Evolutionary conservation across 257 asterid species (phyloP), one percentile per base, ranked within the genome.

Genomic region (Dorcoceras hygrometricum): DNA sequence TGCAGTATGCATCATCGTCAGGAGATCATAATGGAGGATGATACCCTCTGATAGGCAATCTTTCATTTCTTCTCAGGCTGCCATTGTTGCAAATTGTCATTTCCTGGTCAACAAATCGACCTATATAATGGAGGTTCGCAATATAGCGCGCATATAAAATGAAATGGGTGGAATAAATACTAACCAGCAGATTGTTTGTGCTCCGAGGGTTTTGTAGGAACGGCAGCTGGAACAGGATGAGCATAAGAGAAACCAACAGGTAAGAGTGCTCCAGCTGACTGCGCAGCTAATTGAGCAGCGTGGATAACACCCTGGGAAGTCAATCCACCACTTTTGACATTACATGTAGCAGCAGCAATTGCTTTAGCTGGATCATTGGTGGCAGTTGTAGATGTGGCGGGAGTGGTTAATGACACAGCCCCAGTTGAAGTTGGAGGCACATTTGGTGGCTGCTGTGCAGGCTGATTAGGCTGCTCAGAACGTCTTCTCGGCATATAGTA

Each of bases 21-120:
- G 18, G 50, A 39, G 50, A 10, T 39, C 18, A 39, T 12, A 4
- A 1, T 46, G 53, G 53, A 46, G 53, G 53, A 14, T 46, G n/a
- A n/a, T n/a, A 46, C 53, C 16, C 5, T 20, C 16, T 46, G 53
- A 27, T 19, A 11, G 72, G 67, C n/a, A n/a, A 61, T 43, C 23
- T 74, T 43, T 87, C 94, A 88, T 77, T 88, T 88, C 90, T 93
- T 90, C 86, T 93, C 96, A 83, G 91, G 90, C 95, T 90, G 94
- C 97, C 99, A 85, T 68, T 81, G 79, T 77, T 83, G 86, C 81
- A 87, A 81, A 86, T 80, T 86, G 66, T 86, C 96, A 79, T 84
- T 82, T 76, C 96, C 95, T 83, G 95, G 75, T 82, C 87, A 90
- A 78, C 66, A 77, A 75, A 80, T 62, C 29, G 36, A 46, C 53